Evolutionary conservation across 2,329 filamentous ascomycete genomes (phyloP), one percentile per base, ranked within the genome.

Genomic region (Fusarium buharicum): DNA sequence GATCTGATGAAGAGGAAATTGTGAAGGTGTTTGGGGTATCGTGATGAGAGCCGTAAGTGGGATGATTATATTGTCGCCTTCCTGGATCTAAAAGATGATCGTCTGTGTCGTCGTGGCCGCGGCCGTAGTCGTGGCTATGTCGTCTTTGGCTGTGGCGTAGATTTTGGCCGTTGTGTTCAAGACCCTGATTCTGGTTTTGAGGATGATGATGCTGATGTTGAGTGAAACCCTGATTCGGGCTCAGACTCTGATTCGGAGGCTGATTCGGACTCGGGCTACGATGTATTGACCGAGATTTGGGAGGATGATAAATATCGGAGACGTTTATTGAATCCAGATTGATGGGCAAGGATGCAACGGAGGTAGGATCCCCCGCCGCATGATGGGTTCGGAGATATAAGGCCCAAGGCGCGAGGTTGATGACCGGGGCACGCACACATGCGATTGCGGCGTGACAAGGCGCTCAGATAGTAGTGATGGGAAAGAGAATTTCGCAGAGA

Each of bases 261-360:
- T 49, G 40, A 17, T 47, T 59, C 60, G 37, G 55, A 47, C 59
- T 67, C 50, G 64, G 63, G 51, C 49, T 67, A 64, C 55, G 63
- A 28, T 28, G 27, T 53, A 46, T 69, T 62, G 55, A 48, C 67
- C 66, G 60, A 59, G 64, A 40, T 44, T 56, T 65, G 44, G 38
- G 59, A 56, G 66, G 40, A 40, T 52, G 55, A 47, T 56, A 43
- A 50, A 54, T 45, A 67, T 70, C 70, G 51, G 78, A 38, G 63
- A 70, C 68, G 52, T 78, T 75, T 83, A 82, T 77, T 72, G 82
- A 75, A 83, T 87, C 85, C 84, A 87, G 82, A 74, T 77, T 85
- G 82, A 81, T 75, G 64, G 70, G 71, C 70, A 75, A 67, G 72
- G 75, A 76, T 81, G 82, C 82, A 80, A 82, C 80, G 82, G 84